Conservation (phyloP, 352 stramenopile genomes). For the Elongisporangium prolatum region DNA sequence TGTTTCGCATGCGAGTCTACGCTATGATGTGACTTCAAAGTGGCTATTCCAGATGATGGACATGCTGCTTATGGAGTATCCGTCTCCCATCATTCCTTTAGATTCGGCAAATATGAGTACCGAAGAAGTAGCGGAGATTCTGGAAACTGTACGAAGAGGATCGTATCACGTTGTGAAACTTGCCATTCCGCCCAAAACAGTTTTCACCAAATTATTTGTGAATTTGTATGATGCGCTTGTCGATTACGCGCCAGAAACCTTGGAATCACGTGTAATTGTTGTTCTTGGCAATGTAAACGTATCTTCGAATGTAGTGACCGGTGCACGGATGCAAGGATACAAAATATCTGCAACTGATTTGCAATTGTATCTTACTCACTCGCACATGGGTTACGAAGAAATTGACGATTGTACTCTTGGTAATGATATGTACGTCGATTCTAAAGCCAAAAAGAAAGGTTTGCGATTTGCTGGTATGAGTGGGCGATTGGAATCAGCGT, state of each 20-base stretch:
- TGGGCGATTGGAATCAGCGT: not conserved
- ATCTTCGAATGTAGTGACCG: conserved; percentile 84
- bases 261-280: conserved; percentile 69
- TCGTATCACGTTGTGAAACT: conserved; percentile 58
- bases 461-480: conserved; percentile 34
- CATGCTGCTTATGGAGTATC: conserved; percentile 78
- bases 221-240: conserved; percentile 81
- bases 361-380: conserved; percentile 66
- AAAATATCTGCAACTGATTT: conserved; percentile 75
- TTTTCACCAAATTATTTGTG: conserved; percentile 87
- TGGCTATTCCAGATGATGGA: conserved; percentile 78
- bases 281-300: conserved; percentile 69
- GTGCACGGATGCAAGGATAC: conserved; percentile 83
- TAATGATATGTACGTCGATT: conserved; percentile 50
- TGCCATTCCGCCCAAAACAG: conserved; percentile 64
- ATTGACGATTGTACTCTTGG: conserved; percentile 62
- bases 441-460: conserved; percentile 29
- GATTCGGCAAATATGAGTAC: conserved; percentile 64
- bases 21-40: conserved; percentile 78
- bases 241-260: conserved; percentile 64
- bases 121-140: conserved; percentile 45
- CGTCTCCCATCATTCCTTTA: conserved; percentile 74
- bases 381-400: conserved; percentile 59
- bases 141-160: conserved; percentile 19
- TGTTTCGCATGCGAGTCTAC: conserved; percentile 75